Conservation (phyloP, 345 rosid genomes). For the Sisymbrium altissimum region DNA sequence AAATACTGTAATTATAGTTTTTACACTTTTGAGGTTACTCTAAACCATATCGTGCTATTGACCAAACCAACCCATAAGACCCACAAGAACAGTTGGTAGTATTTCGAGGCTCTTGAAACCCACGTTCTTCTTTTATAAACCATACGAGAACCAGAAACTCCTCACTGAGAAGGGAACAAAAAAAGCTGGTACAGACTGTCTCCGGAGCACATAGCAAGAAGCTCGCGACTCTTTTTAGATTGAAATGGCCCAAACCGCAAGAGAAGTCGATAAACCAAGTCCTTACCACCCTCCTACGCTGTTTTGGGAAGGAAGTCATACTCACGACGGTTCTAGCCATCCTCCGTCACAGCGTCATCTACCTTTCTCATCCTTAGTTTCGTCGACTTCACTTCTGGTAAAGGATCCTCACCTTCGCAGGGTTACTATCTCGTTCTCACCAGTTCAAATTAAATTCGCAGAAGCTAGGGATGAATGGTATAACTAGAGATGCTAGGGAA, state of each 20-base stretch:
- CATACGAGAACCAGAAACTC: too few species aligned
- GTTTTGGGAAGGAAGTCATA: conserved; percentile 76
- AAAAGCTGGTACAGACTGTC: conserved; percentile 67
- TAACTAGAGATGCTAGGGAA: too few species aligned
- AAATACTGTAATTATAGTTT: too few species aligned
- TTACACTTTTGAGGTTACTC: too few species aligned
- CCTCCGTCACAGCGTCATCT: conserved; percentile 69
- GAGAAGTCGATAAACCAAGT: conserved; percentile 67
- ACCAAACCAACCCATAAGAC: too few species aligned
- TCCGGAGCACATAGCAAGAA: conserved; percentile 65
- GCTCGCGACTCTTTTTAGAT: conserved; percentile 59
- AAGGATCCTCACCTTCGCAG: conserved; percentile 56
- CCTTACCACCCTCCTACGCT: conserved; percentile 62
- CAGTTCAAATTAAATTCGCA: too few species aligned
- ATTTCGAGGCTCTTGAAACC: too few species aligned
- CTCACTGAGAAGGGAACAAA: too few species aligned
- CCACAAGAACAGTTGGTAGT: too few species aligned
- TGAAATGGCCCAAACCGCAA: conserved; percentile 75
- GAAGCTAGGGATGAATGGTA: too few species aligned
- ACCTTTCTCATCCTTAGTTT: conserved; percentile 81
- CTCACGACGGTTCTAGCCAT: conserved; percentile 76
- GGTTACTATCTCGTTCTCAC: conserved; percentile 83
- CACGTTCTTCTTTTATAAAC: too few species aligned
- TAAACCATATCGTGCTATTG: too few species aligned
- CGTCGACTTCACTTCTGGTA: conserved; percentile 75